Evolutionary conservation across 805 yeast species (phyloP).

Genomic region (Schizosaccharomyces japonicus): DNA sequence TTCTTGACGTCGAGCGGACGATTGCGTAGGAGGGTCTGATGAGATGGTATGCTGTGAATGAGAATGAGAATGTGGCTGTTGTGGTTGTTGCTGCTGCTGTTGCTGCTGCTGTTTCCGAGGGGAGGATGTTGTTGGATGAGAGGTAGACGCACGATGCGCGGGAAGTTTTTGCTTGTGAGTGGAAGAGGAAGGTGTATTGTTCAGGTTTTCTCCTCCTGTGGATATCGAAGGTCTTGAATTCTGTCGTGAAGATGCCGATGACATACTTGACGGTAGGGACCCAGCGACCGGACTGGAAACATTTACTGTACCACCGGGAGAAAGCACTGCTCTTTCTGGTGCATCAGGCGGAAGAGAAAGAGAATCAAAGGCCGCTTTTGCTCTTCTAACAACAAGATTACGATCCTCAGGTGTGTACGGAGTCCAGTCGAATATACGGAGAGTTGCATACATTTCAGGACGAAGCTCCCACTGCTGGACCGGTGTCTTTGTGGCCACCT

Average conservation of each 20-base stretch:
- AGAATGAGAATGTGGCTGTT: no score
- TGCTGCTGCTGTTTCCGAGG: no score
- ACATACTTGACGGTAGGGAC: background rate
- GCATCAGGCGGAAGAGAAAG: background rate
- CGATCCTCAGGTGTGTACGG: background rate
- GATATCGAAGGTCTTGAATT: background rate
- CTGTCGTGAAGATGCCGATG: background rate
- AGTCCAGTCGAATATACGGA: background rate
- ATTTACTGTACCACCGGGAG: background rate
- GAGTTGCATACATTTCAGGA: background rate
- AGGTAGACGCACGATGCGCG: background rate
- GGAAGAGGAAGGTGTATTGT: background rate
- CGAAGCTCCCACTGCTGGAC: background rate
- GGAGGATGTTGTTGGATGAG: no score
- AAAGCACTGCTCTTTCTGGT: background rate
- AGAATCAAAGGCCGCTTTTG: background rate
- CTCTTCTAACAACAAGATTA: background rate
- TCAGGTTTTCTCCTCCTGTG: background rate
- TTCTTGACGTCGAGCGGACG: no score
- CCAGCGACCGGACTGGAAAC: background rate
- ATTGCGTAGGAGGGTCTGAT: no score
- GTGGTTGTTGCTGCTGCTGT: no score
- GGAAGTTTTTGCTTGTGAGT: background rate
- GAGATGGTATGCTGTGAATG: no score
- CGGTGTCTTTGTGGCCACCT: background rate